Evolutionary conservation across 345 rosid species (phyloP).

Genomic region (Jatropha curcas): DNA sequence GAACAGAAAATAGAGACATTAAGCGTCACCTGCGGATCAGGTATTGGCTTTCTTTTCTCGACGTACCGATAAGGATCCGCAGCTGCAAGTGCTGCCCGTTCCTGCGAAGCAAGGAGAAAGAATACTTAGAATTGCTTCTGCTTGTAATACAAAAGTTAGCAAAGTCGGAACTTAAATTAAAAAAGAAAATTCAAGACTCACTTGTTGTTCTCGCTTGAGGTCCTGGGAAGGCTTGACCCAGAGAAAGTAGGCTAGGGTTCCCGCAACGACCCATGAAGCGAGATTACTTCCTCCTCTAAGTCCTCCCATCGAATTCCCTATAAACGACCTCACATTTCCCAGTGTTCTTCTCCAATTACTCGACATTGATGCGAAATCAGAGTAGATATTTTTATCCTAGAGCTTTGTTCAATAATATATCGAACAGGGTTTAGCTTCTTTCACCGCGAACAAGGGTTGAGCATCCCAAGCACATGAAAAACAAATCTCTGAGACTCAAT

Average conservation of each 20-base stretch:
- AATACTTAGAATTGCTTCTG: background rate
- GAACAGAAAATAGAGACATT: background rate
- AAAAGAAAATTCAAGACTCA: constrained; percentile 6
- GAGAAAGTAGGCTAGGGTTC: constrained; percentile 85
- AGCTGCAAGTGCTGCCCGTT: constrained; percentile 65
- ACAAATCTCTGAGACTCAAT: no score
- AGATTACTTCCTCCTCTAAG: constrained; percentile 67
- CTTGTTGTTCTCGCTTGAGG: constrained; percentile 81
- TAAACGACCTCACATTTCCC: constrained; percentile 68
- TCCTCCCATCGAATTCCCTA: constrained; percentile 85
- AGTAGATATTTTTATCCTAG: no score
- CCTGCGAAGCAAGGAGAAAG: constrained; percentile 40
- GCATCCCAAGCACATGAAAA: no score
- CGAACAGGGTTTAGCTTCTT: background rate
- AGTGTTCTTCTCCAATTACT: constrained; percentile 65
- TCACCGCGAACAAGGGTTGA: background rate
- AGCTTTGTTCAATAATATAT: background rate
- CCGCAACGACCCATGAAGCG: constrained; percentile 93
- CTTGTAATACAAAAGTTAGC: background rate
- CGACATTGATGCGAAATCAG: constrained; percentile 10
- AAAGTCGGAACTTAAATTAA: background rate
- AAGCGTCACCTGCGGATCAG: constrained; percentile 76
- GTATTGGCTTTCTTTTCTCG: constrained; percentile 74
- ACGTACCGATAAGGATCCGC: constrained; percentile 62
- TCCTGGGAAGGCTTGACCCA: constrained; percentile 95